These are phyloP conservation scores for Fusarium sp. DNA, from an alignment of 2,329 filamentous ascomycete species.

Conservation along the genomic window DNA sequence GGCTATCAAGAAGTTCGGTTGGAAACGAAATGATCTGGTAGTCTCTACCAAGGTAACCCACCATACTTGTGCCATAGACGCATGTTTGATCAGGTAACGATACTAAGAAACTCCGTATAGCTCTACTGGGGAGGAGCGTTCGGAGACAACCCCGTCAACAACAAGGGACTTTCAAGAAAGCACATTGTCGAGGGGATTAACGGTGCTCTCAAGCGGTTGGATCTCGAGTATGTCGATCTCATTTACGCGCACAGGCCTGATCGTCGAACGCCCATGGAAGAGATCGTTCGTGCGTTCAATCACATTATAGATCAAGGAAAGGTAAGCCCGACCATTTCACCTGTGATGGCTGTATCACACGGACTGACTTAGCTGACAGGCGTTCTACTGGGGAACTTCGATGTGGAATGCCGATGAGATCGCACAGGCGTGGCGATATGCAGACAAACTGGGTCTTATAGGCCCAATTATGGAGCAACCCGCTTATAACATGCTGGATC, in stretches of 20 bases:
- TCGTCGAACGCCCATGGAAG: slow-evolving; percentile 74
- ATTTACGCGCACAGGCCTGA: slow-evolving; percentile 77
- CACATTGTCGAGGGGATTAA: slow-evolving; percentile 75
- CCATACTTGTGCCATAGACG: background rate
- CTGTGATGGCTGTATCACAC: background rate
- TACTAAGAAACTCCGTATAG: slow-evolving; percentile 47
- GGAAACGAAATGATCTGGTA: slow-evolving; percentile 70
- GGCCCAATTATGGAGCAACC: slow-evolving; percentile 75
- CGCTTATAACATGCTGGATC: slow-evolving; percentile 70
- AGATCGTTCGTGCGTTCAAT: slow-evolving; percentile 77
- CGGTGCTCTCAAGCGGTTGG: slow-evolving; percentile 65
- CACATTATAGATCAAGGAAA: slow-evolving; percentile 72
- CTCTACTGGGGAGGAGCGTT: slow-evolving; percentile 72
- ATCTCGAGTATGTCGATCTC: slow-evolving; percentile 71
- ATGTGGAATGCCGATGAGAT: slow-evolving; percentile 76
- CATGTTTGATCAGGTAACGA: background rate
- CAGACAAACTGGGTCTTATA: slow-evolving; percentile 68
- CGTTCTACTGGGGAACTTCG: slow-evolving; percentile 77
- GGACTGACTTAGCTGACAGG: slow-evolving; percentile 49
- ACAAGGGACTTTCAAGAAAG: slow-evolving; percentile 73
- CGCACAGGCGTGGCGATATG: slow-evolving; percentile 68
- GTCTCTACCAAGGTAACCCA: slow-evolving; percentile 65
- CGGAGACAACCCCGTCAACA: slow-evolving; percentile 72
- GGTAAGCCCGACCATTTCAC: background rate
- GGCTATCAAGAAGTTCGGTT: slow-evolving; percentile 68